A percentile compares a stretch with the other conserved stretches of the same genome.
Evolutionary conservation across 768 basidiomycete genomes (phyloP).

Genomic region (Mycena belliarum): DNA sequence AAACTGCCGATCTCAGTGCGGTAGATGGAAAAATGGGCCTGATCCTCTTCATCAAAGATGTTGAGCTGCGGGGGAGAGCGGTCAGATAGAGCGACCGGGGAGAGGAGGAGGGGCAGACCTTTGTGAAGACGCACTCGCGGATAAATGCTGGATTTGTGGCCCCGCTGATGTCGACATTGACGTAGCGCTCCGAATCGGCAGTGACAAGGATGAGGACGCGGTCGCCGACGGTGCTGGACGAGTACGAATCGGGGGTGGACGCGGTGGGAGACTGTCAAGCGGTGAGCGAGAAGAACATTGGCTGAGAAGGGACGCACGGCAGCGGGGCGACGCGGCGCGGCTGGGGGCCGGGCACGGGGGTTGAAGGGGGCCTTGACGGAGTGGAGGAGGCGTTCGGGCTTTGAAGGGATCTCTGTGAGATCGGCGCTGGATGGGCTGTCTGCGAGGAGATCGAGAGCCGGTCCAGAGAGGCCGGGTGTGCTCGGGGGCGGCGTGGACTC

Average conservation of each 20-base stretch:
- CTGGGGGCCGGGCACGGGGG: background rate
- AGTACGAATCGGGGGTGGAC: constrained; percentile 36
- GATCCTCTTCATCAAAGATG: constrained; percentile 81
- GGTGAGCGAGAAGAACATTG: background rate
- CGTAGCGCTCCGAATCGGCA: constrained; percentile 73
- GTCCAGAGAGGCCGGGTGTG: constrained; percentile 54
- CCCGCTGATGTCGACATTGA: constrained; percentile 68
- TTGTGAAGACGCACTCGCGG: constrained; percentile 78
- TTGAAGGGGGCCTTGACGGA: constrained; percentile 7
- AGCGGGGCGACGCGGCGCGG: constrained; percentile 14
- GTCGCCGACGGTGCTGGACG: constrained; percentile 32
- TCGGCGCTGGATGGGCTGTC: constrained; percentile 12
- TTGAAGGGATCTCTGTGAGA: constrained; percentile 23
- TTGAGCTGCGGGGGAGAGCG: constrained; percentile 51
- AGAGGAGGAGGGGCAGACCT: constrained; percentile 46
- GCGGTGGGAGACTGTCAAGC: constrained; percentile 41
- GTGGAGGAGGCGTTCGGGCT: constrained; percentile 40
- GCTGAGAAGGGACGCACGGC: constrained; percentile 11
- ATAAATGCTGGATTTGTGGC: constrained; percentile 68
- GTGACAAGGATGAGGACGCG: constrained; percentile 68
- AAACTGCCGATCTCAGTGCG: constrained; percentile 84
- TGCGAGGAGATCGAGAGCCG: constrained; percentile 33
- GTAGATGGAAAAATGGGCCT: constrained; percentile 75
- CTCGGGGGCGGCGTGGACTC: constrained; percentile 74
- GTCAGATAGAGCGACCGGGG: constrained; percentile 4